Evolutionary conservation across 179 eudicot genomes (phyloP), one percentile per base, ranked within the genome.

Genomic region (Vitellaria paradoxa): DNA sequence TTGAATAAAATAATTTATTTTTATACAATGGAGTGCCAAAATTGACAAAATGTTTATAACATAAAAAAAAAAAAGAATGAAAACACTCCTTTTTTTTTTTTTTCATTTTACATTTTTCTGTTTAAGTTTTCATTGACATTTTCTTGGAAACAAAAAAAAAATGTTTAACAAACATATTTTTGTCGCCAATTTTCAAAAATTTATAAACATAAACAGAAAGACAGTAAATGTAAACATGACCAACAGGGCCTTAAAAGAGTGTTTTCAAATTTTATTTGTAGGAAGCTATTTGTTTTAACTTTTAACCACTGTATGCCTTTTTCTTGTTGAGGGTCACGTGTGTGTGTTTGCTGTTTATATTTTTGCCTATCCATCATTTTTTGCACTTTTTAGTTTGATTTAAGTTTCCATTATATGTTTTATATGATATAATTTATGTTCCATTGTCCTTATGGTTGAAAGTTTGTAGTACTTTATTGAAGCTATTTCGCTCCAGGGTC

Each of bases 401-500:
- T 72, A 10, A 5, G 18, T 5, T 37, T 6, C 20, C 9, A 18
- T 53, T 72, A 6, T 3, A 53, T 30, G 47, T 64, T 64, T 62
- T 72, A 5, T 13, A 17, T 30, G 59, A 40, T 53, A 6, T 30
- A 65, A n/a, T 42, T 9, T 53, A 40, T 10, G 62, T 5, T 4
- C 7, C 68, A 4, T 6, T 5, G 3, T 26, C 60, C 45, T 4
- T 53, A 73, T 17, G 14, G 26, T 24, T 50, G 17, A 7, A 49
- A 67, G 40, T 63, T 74, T 56, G 30, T 73, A 7, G 12, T 53
- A 3, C 60, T 1, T 1, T 42, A 26, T 9, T 37, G 50, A 17
- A 73, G 50, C 6, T 40, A 47, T 52, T 72, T 45, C 10, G 68
- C 85, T n/a, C n/a, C n/a, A n/a, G 87, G 91, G 86, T 26, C 65